A percentile compares a stretch with the other conserved stretches of the same genome.
These are phyloP conservation scores for Mycena rosella DNA, from an alignment of 768 basidiomycete species.

Conservation along the genomic window DNA sequence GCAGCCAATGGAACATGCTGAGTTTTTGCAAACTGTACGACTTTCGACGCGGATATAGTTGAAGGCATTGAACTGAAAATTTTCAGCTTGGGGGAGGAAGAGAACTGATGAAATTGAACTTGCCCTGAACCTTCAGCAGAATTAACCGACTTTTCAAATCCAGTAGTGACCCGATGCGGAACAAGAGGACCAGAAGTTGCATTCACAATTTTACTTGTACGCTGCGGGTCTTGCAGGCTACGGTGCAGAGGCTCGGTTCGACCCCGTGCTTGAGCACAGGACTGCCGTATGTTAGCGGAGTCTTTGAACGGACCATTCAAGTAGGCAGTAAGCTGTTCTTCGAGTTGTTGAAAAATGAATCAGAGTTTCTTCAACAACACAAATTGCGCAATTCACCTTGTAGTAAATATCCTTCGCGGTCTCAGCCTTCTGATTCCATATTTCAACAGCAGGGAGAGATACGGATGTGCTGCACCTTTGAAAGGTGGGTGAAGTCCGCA, in stretches of 20 bases:
- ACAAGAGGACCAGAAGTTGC: slow-evolving; percentile 3
- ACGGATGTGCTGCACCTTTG: slow-evolving; percentile 9
- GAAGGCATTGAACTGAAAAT: neutral
- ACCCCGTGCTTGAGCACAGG: slow-evolving; percentile 15
- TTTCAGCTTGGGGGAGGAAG: too few species aligned
- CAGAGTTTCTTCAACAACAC: neutral
- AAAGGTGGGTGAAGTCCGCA: slow-evolving; percentile 16
- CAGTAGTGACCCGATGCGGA: slow-evolving; percentile 8
- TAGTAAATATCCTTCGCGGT: neutral
- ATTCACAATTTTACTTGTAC: slow-evolving; percentile 17
- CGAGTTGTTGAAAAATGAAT: neutral
- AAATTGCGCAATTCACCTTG: slow-evolving; percentile 11
- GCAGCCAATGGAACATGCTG: slow-evolving; percentile 9
- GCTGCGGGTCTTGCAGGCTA: slow-evolving; percentile 10
- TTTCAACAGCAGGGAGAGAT: neutral
- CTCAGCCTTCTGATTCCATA: slow-evolving; percentile 15
- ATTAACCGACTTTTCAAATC: neutral
- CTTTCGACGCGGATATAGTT: neutral
- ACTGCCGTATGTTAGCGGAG: slow-evolving; percentile 13
- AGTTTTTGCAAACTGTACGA: slow-evolving; percentile 1
- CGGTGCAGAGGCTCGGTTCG: neutral
- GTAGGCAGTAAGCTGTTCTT: slow-evolving; percentile 26
- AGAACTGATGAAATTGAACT: too few species aligned
- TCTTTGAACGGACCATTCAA: slow-evolving; percentile 19
- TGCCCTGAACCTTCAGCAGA: too few species aligned